phyloP scores from a whole-genome alignment of 177 flowering plant species.

The Telopea speciosissima region DNA sequence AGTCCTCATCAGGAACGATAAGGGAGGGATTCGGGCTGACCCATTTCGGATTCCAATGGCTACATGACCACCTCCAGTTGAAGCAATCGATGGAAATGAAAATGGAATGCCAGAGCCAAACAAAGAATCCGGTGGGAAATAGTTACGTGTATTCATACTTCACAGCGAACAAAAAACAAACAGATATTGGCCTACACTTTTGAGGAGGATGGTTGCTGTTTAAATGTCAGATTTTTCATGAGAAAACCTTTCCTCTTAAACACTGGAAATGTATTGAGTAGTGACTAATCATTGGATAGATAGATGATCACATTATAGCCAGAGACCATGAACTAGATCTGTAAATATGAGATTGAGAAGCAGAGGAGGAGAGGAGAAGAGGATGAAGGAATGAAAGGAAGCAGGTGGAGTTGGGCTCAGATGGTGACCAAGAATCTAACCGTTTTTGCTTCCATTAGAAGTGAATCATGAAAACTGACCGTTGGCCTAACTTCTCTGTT shows the following conservation, averaged over 20 bases:
- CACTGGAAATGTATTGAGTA: too few relatives aligned
- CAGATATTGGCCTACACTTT: background rate
- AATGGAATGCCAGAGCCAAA: conserved; percentile 20
- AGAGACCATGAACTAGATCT: background rate
- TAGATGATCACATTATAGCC: background rate
- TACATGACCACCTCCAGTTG: conserved; percentile 19
- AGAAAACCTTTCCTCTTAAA: too few relatives aligned
- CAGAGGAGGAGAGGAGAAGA: conserved; percentile 3
- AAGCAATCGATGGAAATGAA: conserved; percentile 29
- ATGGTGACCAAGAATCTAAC: conserved; percentile 82
- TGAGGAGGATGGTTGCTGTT: background rate
- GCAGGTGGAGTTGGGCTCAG: conserved; percentile 16
- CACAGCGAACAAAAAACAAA: background rate
- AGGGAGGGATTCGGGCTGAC: conserved; percentile 24
- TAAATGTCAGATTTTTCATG: too few relatives aligned
- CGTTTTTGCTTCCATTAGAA: conserved; percentile 55
- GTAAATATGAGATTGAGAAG: conserved; percentile 3
- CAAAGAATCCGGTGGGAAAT: conserved; percentile 28
- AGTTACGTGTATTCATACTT: conserved; percentile 38
- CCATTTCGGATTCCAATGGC: conserved; percentile 20
- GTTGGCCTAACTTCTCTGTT: conserved; percentile 61
- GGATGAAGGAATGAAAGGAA: background rate
- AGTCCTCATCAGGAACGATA: conserved; percentile 50
- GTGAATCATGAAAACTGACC: conserved; percentile 45
- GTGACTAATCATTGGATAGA: too few relatives aligned